Evolutionary conservation across 2,329 filamentous ascomycete species (phyloP), one percentile per base, ranked within the genome.

Genomic region (Ophiocordyceps australis): DNA sequence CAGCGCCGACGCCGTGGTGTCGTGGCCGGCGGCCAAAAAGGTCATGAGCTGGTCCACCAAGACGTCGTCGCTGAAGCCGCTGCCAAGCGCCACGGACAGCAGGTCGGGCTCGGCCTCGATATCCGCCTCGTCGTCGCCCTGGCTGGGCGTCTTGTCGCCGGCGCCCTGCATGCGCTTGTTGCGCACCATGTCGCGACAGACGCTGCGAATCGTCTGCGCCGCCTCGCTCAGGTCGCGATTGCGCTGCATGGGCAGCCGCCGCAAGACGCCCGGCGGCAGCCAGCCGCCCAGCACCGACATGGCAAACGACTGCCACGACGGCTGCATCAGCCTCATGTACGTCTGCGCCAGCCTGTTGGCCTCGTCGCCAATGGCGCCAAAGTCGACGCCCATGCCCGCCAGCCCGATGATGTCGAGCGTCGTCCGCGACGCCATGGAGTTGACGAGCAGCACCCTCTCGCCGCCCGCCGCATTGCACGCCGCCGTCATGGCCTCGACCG

Each of bases 11-110:
- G 80, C 70, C 0, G 78, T 85, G 1, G 80, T 86, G 50, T 86
- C 78, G 46, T 86, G 80, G 14, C 74, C 75, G 0, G 82, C 82
- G 1, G 75, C 76, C 5, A 91, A 65, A 54, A 91, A 89, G 1
- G 80, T 91, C 79, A 91, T 89, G 43, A 89, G 65, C 50, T 92
- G 82, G 45, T 89, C 77, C 19, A 82, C 67, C n/a, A 92, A 65
- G 32, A 81, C 71, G 25, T 82, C 76, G 33, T 89, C 79, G 9
- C 54, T 65, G 49, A 91, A 89, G 24, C 77, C 78, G 20, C 72
- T 81, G 42, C 74, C 65, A 24, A 92, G 56, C 11, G 82, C 82
- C 0, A 86, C 76, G 1, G 75, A 81, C 18, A 92, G 57, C 30
- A 93, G 89, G 45, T 92, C 82, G 7, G 67, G 47, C 23, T 72